Conservation (phyloP, 2,329 filamentous ascomycete species). For the Atkinsonella texensis region DNA sequence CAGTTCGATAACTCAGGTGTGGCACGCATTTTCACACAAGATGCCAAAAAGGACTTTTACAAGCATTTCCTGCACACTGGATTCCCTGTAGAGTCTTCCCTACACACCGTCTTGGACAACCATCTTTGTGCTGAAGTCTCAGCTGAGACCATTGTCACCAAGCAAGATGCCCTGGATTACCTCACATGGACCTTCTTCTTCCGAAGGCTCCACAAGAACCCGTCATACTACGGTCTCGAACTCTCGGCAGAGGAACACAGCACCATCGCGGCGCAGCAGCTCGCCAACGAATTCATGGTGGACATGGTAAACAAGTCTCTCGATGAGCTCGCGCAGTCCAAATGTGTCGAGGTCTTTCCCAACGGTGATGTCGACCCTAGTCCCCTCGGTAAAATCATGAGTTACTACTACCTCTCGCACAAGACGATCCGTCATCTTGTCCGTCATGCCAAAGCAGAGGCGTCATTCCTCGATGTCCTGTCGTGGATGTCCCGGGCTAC, state of each 20-base stretch:
- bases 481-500: constrained; percentile 88
- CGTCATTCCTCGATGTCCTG: constrained; percentile 69
- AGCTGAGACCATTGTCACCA: constrained; percentile 81
- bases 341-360: constrained; percentile 69
- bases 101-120: constrained; percentile 94
- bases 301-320: constrained; percentile 82
- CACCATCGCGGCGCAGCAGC: constrained; percentile 68
- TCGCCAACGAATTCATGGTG: constrained; percentile 92
- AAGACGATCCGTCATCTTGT: constrained; percentile 82
- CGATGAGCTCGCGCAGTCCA: constrained; percentile 67
- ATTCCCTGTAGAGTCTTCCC: constrained; percentile 90
- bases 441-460: constrained; percentile 60
- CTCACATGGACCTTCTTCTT: constrained; percentile 99
- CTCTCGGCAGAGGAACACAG: constrained; percentile 90
- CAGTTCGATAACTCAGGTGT: constrained; percentile 96
- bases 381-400: constrained; percentile 94
- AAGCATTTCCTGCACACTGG: constrained; percentile 98
- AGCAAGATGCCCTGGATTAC: constrained; percentile 95
- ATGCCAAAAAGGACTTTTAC: constrained; percentile 97
- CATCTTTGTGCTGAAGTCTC: constrained; percentile 93
- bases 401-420: constrained; percentile 96
- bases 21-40: constrained; percentile 93
- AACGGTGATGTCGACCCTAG: constrained; percentile 88
- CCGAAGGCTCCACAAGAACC: constrained; percentile 91
- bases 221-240: constrained; percentile 92